Evolutionary conservation across 2,329 filamentous ascomycete species (phyloP).

Genomic region (Lasiodiplodia sp.): DNA sequence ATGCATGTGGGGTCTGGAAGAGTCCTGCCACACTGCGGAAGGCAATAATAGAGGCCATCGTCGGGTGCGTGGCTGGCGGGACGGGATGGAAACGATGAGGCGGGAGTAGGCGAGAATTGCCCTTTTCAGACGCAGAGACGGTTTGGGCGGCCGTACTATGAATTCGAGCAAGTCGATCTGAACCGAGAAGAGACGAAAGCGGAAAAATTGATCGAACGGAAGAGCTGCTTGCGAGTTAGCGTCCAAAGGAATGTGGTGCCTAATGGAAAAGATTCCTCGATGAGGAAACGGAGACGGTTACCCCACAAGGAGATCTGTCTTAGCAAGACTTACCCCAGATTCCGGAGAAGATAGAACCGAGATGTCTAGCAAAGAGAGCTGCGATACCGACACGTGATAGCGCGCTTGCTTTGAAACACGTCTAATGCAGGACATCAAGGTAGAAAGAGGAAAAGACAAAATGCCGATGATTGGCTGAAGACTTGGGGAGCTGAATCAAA

Average conservation of each 20-base stretch:
- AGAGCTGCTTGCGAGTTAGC: not conserved
- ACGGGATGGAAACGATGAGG: not conserved
- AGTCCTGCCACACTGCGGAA: not conserved
- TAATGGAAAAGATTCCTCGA: not conserved
- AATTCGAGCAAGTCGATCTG: not conserved
- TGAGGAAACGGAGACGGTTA: not conserved
- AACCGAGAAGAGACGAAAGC: not conserved
- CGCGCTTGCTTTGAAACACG: not conserved
- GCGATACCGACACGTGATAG: slow-evolving; percentile 4
- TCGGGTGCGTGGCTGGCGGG: not conserved
- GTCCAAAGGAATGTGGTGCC: not conserved
- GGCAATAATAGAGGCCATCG: not conserved
- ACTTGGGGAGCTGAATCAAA: not conserved
- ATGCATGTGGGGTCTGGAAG: not conserved
- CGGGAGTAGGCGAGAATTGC: slow-evolving; percentile 13
- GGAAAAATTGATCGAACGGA: not conserved
- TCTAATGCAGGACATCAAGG: slow-evolving; percentile 4
- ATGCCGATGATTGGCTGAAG: not conserved
- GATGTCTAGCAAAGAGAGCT: not conserved
- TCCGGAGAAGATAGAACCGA: not conserved
- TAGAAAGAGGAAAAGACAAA: not conserved
- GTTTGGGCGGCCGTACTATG: not conserved
- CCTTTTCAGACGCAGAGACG: not conserved
- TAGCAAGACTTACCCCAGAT: slow-evolving; percentile 9
- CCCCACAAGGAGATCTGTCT: not conserved